Evolutionary conservation across 176 grass and related monocot species (phyloP), one percentile per base, ranked within the genome.

Genomic region (Canna indica): DNA sequence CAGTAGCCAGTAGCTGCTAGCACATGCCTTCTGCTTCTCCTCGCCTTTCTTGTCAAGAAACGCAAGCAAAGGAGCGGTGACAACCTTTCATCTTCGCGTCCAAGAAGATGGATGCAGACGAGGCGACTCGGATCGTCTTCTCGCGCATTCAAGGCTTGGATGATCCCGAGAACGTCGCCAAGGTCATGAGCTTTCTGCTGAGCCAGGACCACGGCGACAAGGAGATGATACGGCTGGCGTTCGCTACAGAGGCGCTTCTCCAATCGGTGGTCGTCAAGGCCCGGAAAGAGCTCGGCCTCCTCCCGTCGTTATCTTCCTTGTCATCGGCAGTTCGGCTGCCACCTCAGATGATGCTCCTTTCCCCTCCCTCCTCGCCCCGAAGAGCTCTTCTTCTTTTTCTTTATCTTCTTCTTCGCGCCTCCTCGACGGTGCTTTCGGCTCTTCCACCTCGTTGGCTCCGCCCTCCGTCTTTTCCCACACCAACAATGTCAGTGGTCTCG

Each of bases 171-270:
- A 77, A 90, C 69, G 82, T 87, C 20, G 79, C 84, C 41, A 91
- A 81, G 80, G 86, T 95, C 72, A 85, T 95, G 78, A 80, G 91
- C 46, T 34, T 85, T n/a, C 75, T 95, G 1, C 80, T 95, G 57
- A 78, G 83, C 69, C 72, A 85, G 61, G 91, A 95, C 69, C 79
- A 84, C 61, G 74, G 78, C 68, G 80, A 84, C 64, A 83, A 85
- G 82, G 91, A 95, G 34, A 78, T 95, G 77, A 91, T 91, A 71
- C 87, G 88, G 61, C 82, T 95, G 26, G 91, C 91, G 39, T 85
- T 85, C 54, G 87, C 82, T 48, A 87, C 88, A 17, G 91, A 95
- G 9, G 56, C 84, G 31, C 69, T 91, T 0, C 80, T 95, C 72
- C 87, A 83, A 28, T 74, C 88, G 46, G 29, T 88, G 71, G 69